phyloP scores from a whole-genome alignment of 2,329 filamentous ascomycete genomes.

The Fusarium brachygibbosum region DNA sequence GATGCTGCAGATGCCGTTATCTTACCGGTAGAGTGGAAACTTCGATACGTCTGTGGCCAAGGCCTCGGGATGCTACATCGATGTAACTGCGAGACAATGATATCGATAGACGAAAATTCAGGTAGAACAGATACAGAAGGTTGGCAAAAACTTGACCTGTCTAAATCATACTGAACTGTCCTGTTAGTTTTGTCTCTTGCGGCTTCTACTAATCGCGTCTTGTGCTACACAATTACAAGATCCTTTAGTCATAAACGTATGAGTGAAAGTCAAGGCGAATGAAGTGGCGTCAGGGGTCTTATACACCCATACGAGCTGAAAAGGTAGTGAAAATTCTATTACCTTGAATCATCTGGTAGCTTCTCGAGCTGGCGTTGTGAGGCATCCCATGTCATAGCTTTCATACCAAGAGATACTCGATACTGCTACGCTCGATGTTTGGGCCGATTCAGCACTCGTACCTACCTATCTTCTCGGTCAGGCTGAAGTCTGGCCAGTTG shows the following conservation, averaged over 20 bases:
- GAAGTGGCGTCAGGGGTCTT: conserved; percentile 23
- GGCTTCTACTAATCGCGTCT: neutral
- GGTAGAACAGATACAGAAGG: no score
- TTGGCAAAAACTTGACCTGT: neutral
- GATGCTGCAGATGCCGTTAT: neutral
- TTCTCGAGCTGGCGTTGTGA: neutral
- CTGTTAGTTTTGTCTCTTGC: neutral
- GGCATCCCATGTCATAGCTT: neutral
- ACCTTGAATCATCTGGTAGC: neutral
- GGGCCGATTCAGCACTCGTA: neutral
- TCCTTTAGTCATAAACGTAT: neutral
- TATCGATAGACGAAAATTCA: neutral
- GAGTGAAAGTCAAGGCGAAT: neutral
- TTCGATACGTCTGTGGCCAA: neutral
- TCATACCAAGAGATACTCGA: neutral
- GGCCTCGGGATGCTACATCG: conserved; percentile 12
- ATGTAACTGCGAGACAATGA: conserved; percentile 1
- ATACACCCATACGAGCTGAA: conserved; percentile 17
- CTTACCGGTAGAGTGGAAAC: neutral
- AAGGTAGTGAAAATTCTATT: neutral
- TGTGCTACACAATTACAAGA: neutral
- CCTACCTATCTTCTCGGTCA: neutral
- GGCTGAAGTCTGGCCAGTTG: neutral
- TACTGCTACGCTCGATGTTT: neutral
- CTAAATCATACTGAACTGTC: neutral